These are phyloP conservation scores for Aspergillus sp. DNA, from an alignment of 2,329 filamentous ascomycete genomes.

Conservation along the genomic window DNA sequence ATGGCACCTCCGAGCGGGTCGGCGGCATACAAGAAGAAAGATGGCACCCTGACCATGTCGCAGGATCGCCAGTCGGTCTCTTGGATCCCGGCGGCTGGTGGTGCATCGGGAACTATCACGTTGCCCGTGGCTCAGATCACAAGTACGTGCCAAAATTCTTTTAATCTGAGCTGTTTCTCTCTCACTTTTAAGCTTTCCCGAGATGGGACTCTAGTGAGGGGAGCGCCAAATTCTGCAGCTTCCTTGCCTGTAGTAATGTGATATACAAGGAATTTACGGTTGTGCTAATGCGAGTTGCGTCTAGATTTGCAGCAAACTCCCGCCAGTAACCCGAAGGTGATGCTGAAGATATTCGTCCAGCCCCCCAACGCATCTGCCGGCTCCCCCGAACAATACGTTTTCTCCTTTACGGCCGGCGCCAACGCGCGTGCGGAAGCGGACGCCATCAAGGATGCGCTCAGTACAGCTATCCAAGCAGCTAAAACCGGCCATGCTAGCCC, in stretches of 20 bases:
- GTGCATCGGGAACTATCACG: slow-evolving; percentile 64
- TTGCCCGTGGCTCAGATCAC: slow-evolving; percentile 75
- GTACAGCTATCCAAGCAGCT: slow-evolving; percentile 68
- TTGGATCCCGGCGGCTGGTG: slow-evolving; percentile 72
- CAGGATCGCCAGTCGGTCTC: slow-evolving; percentile 71
- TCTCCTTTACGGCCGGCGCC: slow-evolving; percentile 78
- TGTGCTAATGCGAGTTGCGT: not conserved
- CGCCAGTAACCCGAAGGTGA: slow-evolving; percentile 81
- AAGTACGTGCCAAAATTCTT: slow-evolving; percentile 59
- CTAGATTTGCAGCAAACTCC: slow-evolving; percentile 93
- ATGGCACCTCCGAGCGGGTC: slow-evolving; percentile 59
- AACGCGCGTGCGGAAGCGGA: slow-evolving; percentile 82
- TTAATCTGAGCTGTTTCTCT: not conserved
- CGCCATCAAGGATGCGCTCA: slow-evolving; percentile 77
- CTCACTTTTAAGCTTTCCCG: not conserved
- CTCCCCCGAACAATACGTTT: slow-evolving; percentile 69
- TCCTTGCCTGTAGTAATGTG: not conserved
- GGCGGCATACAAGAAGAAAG: slow-evolving; percentile 91
- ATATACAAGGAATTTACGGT: not conserved
- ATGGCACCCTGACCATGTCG: slow-evolving; percentile 77
- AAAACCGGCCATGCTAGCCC: slow-evolving; percentile 53
- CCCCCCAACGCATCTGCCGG: slow-evolving; percentile 42
- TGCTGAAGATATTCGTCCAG: slow-evolving; percentile 87
- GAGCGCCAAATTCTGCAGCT: not conserved
- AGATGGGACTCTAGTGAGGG: not conserved